These are phyloP conservation scores for Rosa multiflora DNA, from an alignment of 306 rosid species.

Conservation along the genomic window DNA sequence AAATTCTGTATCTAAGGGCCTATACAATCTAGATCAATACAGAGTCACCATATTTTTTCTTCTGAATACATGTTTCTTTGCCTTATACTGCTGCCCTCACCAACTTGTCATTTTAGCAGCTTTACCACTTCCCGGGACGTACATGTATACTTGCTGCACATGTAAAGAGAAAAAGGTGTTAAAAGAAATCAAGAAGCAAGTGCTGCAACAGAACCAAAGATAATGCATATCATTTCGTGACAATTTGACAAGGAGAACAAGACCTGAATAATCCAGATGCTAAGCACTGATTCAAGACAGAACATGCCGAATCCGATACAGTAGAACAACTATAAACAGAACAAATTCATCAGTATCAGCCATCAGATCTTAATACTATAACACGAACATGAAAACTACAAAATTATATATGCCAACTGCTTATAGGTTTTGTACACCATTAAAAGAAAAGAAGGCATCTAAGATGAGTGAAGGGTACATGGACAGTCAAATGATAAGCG, in stretches of 20 bases:
- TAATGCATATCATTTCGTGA: neutral
- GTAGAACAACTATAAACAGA: slow-evolving; percentile 66
- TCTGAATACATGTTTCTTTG: slow-evolving; percentile 8
- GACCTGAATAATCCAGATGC: slow-evolving; percentile 97
- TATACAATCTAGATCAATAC: slow-evolving; percentile 52
- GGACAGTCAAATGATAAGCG: neutral
- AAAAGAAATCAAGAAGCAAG: slow-evolving; percentile 4
- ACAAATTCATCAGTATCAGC: neutral
- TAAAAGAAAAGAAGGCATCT: neutral
- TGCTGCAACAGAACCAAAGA: neutral
- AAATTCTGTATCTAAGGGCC: slow-evolving; percentile 40
- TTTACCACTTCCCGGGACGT: slow-evolving; percentile 90
- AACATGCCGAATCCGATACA: slow-evolving; percentile 82
- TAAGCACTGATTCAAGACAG: slow-evolving; percentile 64
- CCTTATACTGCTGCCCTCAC: slow-evolving; percentile 59
- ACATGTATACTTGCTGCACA: slow-evolving; percentile 91
- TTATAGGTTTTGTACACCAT: neutral
- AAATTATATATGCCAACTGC: neutral
- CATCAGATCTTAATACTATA: neutral
- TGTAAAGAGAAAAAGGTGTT: slow-evolving; percentile 15
- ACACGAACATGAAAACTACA: neutral
- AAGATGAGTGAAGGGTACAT: neutral
- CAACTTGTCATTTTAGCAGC: slow-evolving; percentile 75
- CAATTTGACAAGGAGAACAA: neutral
- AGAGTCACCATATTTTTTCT: slow-evolving; percentile 14